Base-by-base conservation (phyloP, 2,329 filamentous ascomycete species). In the Fusarium austroafricanum region DNA sequence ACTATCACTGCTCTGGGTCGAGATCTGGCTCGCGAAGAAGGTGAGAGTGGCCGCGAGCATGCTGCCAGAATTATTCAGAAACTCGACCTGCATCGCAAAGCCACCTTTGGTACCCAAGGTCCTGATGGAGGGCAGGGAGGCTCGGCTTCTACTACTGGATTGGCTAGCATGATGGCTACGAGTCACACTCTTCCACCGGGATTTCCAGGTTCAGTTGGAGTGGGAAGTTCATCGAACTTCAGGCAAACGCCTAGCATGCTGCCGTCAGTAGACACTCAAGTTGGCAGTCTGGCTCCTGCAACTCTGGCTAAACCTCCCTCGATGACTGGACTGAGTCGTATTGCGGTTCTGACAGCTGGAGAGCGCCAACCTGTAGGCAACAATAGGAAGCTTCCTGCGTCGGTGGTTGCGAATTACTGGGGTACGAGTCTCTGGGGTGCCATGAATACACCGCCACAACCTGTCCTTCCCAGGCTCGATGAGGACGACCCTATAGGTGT, bases 391-490 rank as follows among this genome's bases (percentile, higher is more conserved):
- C 88, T 97, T 79, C 93, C 94, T 2, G 92, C 92, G 49, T 93
- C 93, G 15, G 89, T 97, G 64, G 88, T 97, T 83, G 94, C 94
- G 31, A 98, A 98, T 76, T 87, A 96, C 56, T 98, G 95, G 95
- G 95, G 95, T 49, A 96, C 90, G 73, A 91, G 89, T 57, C 90
- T 94, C 45, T 97, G 94, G 92, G 79, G 76, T 9, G 64, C 72
- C 15, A 65, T 74, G 35, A 72, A 77, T 35, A 54, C 65, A n/a
- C 73, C 72, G 5, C 56, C 69, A 20, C 73, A 77, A 26, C 77
- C 76, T 6, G 70, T 76, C 11, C 61, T 79, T 17, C 76, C 78
- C 6, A 68, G 76, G 23, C 71, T 71, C 23, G 75, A 79, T 29
- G 78, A 80, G 10, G 79, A 81, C 49, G 80, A 82, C 39, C 79